These are phyloP conservation scores for Pachyrhizus erosus DNA, from an alignment of 306 rosid species.

Conservation along the genomic window DNA sequence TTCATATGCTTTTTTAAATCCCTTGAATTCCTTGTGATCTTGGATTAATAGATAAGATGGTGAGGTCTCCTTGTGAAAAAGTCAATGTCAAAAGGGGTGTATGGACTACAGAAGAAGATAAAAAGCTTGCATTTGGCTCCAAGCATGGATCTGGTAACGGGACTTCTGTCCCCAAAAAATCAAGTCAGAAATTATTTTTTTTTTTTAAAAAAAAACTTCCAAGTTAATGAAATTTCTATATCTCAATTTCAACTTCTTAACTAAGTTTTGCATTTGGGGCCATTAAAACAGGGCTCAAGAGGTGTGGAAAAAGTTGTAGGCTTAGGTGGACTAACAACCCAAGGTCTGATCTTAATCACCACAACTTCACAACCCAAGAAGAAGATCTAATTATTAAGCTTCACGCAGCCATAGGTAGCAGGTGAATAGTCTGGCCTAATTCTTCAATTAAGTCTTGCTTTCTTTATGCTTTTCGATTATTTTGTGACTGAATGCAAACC, in stretches of 20 bases:
- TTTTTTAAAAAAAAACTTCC: not conserved
- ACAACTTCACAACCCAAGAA: slow-evolving; percentile 79
- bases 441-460: not conserved
- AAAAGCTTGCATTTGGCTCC: slow-evolving; percentile 57
- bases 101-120: slow-evolving; percentile 70
- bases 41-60: slow-evolving; percentile 59
- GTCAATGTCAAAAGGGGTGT: slow-evolving; percentile 57
- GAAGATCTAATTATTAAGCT: slow-evolving; percentile 87
- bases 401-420: slow-evolving; percentile 98
- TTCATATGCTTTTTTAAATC: slow-evolving; percentile 13
- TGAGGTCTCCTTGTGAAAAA: slow-evolving; percentile 65
- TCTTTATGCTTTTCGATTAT: not conserved
- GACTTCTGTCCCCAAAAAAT: slow-evolving; percentile 71
- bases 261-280: slow-evolving; percentile 18
- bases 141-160: slow-evolving; percentile 68
- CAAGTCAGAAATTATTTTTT: slow-evolving; percentile 54
- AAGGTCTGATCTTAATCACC: slow-evolving; percentile 68
- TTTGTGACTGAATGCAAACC: not conserved
- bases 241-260: slow-evolving; percentile 19
- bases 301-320: slow-evolving; percentile 86
- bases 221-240: not conserved
- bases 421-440: slow-evolving; percentile 52
- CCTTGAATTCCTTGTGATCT: slow-evolving; percentile 34
- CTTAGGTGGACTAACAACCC: slow-evolving; percentile 67
- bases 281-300: slow-evolving; percentile 63